These are phyloP conservation scores for Globisporangium camurandrum DNA, from an alignment of 352 stramenopile species.

Conservation along the genomic window DNA sequence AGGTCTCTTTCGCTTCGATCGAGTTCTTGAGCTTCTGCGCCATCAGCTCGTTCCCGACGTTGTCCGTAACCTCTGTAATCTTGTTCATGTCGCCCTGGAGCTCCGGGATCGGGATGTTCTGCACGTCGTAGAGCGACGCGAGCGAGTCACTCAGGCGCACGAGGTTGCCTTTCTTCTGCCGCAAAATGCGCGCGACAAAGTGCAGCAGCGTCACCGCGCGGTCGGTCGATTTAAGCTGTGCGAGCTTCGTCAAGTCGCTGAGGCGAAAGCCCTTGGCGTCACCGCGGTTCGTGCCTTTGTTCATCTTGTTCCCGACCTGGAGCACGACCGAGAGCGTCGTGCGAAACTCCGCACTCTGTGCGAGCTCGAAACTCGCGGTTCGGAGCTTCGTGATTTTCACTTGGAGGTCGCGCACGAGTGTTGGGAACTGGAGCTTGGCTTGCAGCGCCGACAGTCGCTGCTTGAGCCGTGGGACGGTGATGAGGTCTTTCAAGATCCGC, in stretches of 20 bases:
- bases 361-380: constrained; percentile 47
- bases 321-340: constrained; percentile 60
- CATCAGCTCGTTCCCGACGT: constrained; percentile 49
- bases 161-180: constrained; percentile 55
- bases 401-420: constrained; percentile 50
- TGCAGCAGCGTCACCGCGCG: constrained; percentile 62
- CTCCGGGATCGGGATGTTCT: constrained; percentile 71
- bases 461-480: constrained; percentile 62
- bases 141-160: constrained; percentile 57
- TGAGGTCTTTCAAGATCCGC: constrained; percentile 71
- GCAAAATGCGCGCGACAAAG: constrained; percentile 65
- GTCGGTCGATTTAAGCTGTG: constrained; percentile 58
- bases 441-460: constrained; percentile 52
- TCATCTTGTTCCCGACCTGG: constrained; percentile 85
- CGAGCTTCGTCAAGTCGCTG: constrained; percentile 56
- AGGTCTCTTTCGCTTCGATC: constrained; percentile 59
- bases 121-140: constrained; percentile 60
- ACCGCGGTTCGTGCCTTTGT: constrained; percentile 59
- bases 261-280: constrained; percentile 67
- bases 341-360: constrained; percentile 60
- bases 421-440: constrained; percentile 59
- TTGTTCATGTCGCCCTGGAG: constrained; percentile 63
- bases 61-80: constrained; percentile 53
- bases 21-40: constrained; percentile 68
- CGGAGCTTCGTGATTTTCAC: constrained; percentile 58